Evolutionary conservation across 192 early-diverging fungal genomes (phyloP).

Genomic region (Phlyctochytrium planicorne): DNA sequence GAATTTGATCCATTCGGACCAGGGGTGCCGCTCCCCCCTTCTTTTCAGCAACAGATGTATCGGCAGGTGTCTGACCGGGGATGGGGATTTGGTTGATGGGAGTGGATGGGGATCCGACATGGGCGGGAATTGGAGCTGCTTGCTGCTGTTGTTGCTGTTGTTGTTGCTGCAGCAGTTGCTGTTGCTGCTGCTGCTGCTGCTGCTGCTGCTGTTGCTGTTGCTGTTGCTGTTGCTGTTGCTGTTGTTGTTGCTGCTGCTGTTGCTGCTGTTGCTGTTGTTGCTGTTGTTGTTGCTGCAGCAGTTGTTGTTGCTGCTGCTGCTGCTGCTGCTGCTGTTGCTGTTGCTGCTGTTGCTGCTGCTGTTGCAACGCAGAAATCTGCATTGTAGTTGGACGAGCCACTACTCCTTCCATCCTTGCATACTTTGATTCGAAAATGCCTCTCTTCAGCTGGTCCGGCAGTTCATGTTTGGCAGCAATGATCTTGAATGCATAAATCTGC

Average conservation of each 20-base stretch:
- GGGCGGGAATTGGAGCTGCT: slow-evolving; percentile 20
- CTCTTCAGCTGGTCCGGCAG: slow-evolving; percentile 71
- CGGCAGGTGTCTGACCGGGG: too few species aligned
- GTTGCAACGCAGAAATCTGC: too few species aligned
- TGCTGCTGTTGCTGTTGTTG: slow-evolving; percentile 29
- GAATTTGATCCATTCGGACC: too few species aligned
- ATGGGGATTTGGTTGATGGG: slow-evolving; percentile 55
- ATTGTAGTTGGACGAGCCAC: too few species aligned
- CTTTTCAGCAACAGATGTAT: too few species aligned
- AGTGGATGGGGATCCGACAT: slow-evolving; percentile 39
- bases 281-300: slow-evolving; percentile 10
- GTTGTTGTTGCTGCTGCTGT: slow-evolving; percentile 46
- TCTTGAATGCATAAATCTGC: slow-evolving; percentile 85
- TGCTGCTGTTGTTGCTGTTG: not conserved
- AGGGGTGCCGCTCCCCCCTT: slow-evolving; percentile 47
- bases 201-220: slow-evolving; percentile 24
- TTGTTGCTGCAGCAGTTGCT: not conserved
- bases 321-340: not conserved
- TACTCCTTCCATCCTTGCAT: not conserved
- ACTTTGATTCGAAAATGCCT: slow-evolving; percentile 41
- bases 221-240: slow-evolving; percentile 22
- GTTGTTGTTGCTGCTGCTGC: not conserved
- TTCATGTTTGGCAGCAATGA: slow-evolving; percentile 75
- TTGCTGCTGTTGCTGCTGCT: not conserved
- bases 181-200: slow-evolving; percentile 7